These are phyloP conservation scores for Ophiostoma pallidulum DNA, from an alignment of 2,329 filamentous ascomycete genomes.

Conservation along the genomic window DNA sequence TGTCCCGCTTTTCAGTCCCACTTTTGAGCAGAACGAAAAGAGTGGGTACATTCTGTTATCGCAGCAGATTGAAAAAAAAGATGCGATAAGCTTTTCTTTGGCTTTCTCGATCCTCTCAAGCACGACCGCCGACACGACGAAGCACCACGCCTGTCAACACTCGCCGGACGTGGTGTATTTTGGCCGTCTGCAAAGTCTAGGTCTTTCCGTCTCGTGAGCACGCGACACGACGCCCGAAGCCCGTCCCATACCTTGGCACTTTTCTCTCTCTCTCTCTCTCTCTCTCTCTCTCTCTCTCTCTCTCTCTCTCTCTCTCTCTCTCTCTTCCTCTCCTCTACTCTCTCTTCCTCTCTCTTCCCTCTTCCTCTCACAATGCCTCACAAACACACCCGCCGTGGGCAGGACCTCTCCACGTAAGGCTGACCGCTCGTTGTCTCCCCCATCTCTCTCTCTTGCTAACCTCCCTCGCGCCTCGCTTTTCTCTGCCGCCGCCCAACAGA, in stretches of 20 bases:
- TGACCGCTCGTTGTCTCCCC: not conserved
- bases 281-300: not conserved
- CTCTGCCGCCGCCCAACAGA: constrained; percentile 24
- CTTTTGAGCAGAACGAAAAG: not conserved
- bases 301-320: not conserved
- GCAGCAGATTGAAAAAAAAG: too few species aligned
- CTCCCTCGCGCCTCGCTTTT: not conserved
- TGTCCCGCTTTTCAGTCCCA: too few species aligned
- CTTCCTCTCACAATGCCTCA: constrained; percentile 56
- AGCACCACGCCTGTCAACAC: too few species aligned
- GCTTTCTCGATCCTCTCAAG: not conserved
- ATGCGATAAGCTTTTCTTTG: constrained; percentile 1
- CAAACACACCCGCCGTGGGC: constrained; percentile 66
- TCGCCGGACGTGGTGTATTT: too few species aligned
- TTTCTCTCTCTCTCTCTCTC: not conserved
- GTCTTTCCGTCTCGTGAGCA: too few species aligned
- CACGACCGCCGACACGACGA: not conserved
- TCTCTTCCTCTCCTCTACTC: not conserved
- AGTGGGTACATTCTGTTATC: too few species aligned
- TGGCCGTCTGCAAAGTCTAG: too few species aligned
- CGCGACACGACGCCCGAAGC: not conserved
- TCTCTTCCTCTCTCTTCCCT: not conserved
- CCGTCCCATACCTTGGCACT: too few species aligned
- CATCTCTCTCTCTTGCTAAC: not conserved
- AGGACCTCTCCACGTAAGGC: constrained; percentile 43